phyloP scores from a whole-genome alignment of 2,329 filamentous ascomycete genomes.

The Ophiostoma pallidulum region DNA sequence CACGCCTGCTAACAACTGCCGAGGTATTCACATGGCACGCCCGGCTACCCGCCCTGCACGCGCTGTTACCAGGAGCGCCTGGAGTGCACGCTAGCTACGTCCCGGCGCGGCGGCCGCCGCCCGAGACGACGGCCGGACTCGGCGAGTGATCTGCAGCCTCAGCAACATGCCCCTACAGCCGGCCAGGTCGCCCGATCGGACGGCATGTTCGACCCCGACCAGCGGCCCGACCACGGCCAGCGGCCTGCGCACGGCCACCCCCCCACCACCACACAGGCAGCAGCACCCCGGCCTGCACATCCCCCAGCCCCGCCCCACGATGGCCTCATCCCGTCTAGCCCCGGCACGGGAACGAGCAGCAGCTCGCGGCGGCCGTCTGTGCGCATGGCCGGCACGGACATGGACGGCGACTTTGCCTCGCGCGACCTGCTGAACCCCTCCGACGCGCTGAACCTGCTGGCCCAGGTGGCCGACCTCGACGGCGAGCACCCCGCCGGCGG shows the following conservation, averaged over 20 bases:
- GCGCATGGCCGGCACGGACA: constrained; percentile 12
- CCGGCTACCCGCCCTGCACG: constrained; percentile 25
- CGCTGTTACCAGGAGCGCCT: constrained; percentile 29
- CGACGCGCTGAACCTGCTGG: constrained; percentile 31
- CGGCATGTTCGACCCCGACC: neutral
- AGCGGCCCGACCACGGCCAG: too few species aligned
- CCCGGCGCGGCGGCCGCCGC: constrained; percentile 29
- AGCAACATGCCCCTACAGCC: neutral
- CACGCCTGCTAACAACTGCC: neutral
- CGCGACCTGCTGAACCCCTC: constrained; percentile 33
- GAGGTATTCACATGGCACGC: constrained; percentile 26
- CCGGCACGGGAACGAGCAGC: neutral
- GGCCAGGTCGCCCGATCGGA: neutral
- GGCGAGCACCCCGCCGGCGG: neutral
- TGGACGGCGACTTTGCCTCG: constrained; percentile 32
- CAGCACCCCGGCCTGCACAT: too few species aligned
- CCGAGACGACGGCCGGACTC: constrained; percentile 13
- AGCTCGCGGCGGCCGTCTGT: neutral
- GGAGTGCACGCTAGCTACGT: constrained; percentile 32
- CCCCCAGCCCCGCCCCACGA: neutral
- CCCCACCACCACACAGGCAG: too few species aligned
- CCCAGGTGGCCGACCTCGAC: constrained; percentile 32
- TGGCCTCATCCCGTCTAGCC: neutral
- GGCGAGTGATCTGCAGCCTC: neutral
- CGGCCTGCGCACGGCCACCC: too few species aligned